Conservation (phyloP, 2,329 filamentous ascomycete genomes). For the Aspergillus tamarii region DNA sequence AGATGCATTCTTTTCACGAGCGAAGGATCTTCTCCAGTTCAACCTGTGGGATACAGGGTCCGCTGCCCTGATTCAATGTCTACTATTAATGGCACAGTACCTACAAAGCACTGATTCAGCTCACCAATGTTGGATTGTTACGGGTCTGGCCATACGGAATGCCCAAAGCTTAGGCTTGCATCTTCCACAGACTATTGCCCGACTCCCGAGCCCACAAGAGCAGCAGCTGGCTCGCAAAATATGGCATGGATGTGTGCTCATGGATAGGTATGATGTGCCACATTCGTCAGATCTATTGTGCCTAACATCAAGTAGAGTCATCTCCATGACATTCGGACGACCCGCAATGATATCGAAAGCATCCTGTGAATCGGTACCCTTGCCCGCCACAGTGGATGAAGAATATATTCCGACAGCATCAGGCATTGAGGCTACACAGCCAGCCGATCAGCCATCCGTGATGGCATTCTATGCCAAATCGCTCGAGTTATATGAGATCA, state of each 20-base stretch:
- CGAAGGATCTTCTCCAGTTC: slow-evolving; percentile 48
- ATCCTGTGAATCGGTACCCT: slow-evolving; percentile 29
- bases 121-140: slow-evolving; percentile 55
- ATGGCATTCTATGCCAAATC: slow-evolving; percentile 38
- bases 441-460: slow-evolving; percentile 28
- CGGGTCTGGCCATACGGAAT: slow-evolving; percentile 51
- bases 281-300: too few relatives aligned
- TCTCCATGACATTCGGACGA: slow-evolving; percentile 44
- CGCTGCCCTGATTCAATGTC: slow-evolving; percentile 50
- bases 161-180: slow-evolving; percentile 54
- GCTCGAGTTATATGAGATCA: slow-evolving; percentile 39
- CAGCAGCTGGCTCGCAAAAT: slow-evolving; percentile 36
- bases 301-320: slow-evolving; percentile 26
- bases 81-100: slow-evolving; percentile 54
- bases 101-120: slow-evolving; percentile 53
- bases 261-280: slow-evolving; percentile 34
- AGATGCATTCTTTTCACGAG: slow-evolving; percentile 47
- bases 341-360: slow-evolving; percentile 40
- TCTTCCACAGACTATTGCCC: slow-evolving; percentile 42
- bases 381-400: slow-evolving; percentile 37
- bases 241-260: slow-evolving; percentile 43
- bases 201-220: slow-evolving; percentile 28
- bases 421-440: slow-evolving; percentile 23
- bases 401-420: slow-evolving; percentile 29
- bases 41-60: slow-evolving; percentile 50